phyloP scores from a whole-genome alignment of 345 rosid genomes.

The Mangifera indica region DNA sequence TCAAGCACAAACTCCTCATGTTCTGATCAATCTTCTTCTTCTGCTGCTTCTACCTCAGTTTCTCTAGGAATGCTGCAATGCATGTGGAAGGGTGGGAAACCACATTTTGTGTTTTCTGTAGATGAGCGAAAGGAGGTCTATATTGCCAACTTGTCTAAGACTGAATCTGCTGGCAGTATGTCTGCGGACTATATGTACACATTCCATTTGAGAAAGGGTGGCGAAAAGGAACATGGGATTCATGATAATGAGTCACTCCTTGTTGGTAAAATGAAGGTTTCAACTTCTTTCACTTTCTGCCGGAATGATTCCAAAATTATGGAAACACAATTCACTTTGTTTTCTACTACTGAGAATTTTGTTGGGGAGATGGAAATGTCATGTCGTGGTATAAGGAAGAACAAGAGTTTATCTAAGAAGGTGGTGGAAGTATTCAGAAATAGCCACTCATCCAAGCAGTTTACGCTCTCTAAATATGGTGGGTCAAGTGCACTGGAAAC shows the following conservation, averaged over 20 bases:
- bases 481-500: conserved; percentile 50
- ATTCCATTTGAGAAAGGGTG: conserved; percentile 50
- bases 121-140: conserved; percentile 68
- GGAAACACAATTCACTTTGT: conserved; percentile 79
- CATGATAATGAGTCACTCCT: conserved; percentile 39
- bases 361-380: conserved; percentile 31
- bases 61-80: conserved; percentile 78
- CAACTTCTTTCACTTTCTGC: conserved; percentile 53
- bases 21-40: conserved; percentile 54
- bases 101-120: conserved; percentile 72
- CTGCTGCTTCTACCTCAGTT: conserved; percentile 43
- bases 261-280: conserved; percentile 70
- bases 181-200: conserved; percentile 51
- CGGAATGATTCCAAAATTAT: conserved; percentile 43
- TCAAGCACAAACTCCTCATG: conserved; percentile 56
- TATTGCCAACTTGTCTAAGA: conserved; percentile 52
- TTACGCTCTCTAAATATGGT: conserved; percentile 52
- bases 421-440: conserved; percentile 57
- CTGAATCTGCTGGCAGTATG: conserved; percentile 29
- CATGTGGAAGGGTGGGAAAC: conserved; percentile 65
- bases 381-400: conserved; percentile 38
- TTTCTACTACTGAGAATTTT: conserved; percentile 44
- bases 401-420: conserved; percentile 66
- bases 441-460: conserved; percentile 50
- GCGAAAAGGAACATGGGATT: conserved; percentile 36